Evolutionary conservation across 2,329 filamentous ascomycete species (phyloP).

Genomic region (Chrysoporthe deuterocubensis): DNA sequence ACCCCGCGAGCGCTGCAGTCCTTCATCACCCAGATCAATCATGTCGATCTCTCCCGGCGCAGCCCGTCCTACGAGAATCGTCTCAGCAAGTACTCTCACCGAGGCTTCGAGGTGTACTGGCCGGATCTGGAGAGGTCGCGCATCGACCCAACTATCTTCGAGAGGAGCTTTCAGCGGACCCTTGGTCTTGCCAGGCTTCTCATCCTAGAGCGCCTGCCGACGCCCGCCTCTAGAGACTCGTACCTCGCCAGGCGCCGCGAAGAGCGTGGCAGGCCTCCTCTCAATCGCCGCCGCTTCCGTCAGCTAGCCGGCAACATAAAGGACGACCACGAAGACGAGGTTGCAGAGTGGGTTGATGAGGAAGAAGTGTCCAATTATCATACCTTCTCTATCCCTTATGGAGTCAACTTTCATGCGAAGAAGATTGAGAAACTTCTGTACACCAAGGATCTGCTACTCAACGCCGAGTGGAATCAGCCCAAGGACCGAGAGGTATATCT

Average conservation of each 20-base stretch:
- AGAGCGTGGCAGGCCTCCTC: slow-evolving; percentile 71
- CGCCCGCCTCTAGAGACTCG: slow-evolving; percentile 65
- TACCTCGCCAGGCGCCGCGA: slow-evolving; percentile 72
- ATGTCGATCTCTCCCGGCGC: slow-evolving; percentile 76
- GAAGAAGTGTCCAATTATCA: slow-evolving; percentile 81
- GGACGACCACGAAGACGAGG: slow-evolving; percentile 75
- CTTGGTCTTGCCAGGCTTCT: slow-evolving; percentile 78
- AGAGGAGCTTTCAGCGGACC: slow-evolving; percentile 76
- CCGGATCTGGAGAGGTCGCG: slow-evolving; percentile 72
- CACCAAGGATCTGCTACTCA: slow-evolving; percentile 79
- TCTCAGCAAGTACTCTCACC: slow-evolving; percentile 81
- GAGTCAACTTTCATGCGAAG: slow-evolving; percentile 62
- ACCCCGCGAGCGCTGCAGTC: slow-evolving; percentile 77
- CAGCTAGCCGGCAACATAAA: slow-evolving; percentile 74
- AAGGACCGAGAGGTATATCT: slow-evolving; percentile 77
- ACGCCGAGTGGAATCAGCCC: slow-evolving; percentile 83
- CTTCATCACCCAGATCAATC: slow-evolving; percentile 82
- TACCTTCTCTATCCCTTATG: slow-evolving; percentile 74
- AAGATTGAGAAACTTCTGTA: slow-evolving; percentile 83
- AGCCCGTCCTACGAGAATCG: slow-evolving; percentile 89
- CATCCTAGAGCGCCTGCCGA: slow-evolving; percentile 79
- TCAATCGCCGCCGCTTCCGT: slow-evolving; percentile 46
- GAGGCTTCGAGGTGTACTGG: slow-evolving; percentile 86
- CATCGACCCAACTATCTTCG: slow-evolving; percentile 85
- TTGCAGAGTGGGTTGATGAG: slow-evolving; percentile 80